These are phyloP conservation scores for Talaromyces sp. DNA, from an alignment of 2,329 filamentous ascomycete species.

Conservation along the genomic window DNA sequence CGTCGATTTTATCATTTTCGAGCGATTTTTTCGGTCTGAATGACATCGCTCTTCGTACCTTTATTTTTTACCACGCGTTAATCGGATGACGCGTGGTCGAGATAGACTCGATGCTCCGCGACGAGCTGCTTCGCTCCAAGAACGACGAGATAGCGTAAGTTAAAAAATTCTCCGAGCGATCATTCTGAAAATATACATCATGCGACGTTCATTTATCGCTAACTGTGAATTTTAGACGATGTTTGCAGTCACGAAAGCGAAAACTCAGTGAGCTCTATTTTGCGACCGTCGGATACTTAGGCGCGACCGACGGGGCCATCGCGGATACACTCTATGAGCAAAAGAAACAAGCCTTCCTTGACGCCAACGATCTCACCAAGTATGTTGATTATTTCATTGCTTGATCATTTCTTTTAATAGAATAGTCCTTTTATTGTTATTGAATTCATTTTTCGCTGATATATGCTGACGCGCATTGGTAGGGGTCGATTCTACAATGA, in stretches of 20 bases:
- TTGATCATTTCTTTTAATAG: slow-evolving; percentile 7
- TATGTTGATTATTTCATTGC: slow-evolving; percentile 40
- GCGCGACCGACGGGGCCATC: slow-evolving; percentile 54
- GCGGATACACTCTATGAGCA: slow-evolving; percentile 54
- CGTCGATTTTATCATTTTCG: slow-evolving; percentile 45
- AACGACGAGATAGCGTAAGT: slow-evolving; percentile 54
- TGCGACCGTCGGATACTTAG: slow-evolving; percentile 63
- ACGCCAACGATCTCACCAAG: slow-evolving; percentile 59
- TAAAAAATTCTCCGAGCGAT: slow-evolving; percentile 35
- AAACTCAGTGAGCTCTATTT: slow-evolving; percentile 87
- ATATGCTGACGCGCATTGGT: slow-evolving; percentile 25
- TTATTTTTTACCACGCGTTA: slow-evolving; percentile 47
- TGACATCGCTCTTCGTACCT: slow-evolving; percentile 40
- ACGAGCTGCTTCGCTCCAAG: slow-evolving; percentile 52
- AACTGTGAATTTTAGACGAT: slow-evolving; percentile 46
- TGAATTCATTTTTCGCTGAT: neutral
- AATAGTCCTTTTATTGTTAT: neutral
- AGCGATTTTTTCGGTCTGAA: slow-evolving; percentile 47
- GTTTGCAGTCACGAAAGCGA: slow-evolving; percentile 79
- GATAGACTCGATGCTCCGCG: slow-evolving; percentile 51
- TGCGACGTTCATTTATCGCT: slow-evolving; percentile 34
- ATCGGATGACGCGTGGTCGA: slow-evolving; percentile 51
- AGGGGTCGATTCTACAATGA: slow-evolving; percentile 60
- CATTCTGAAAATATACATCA: slow-evolving; percentile 23
- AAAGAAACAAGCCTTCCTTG: slow-evolving; percentile 55